Conservation (phyloP, 2,329 filamentous ascomycete genomes). For the Cladosporium sp. region DNA sequence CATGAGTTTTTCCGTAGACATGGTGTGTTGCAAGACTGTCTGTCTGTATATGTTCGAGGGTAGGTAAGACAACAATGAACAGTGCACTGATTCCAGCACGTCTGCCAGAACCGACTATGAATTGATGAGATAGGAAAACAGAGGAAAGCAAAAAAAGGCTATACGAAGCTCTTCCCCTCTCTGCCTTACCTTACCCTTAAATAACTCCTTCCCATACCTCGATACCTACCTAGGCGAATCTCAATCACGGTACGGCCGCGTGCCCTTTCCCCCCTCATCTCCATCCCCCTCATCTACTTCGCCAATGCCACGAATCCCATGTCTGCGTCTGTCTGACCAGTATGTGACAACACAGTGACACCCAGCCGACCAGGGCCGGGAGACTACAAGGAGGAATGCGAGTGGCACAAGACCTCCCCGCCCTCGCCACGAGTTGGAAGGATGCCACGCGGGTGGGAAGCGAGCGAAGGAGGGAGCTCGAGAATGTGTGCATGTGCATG, state of each 20-base stretch:
- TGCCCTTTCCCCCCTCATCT: neutral
- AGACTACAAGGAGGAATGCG: conserved; percentile 3
- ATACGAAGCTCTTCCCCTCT: too few relatives aligned
- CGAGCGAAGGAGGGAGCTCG: too few relatives aligned
- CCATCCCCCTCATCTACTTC: neutral
- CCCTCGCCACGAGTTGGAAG: neutral
- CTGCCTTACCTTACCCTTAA: too few relatives aligned
- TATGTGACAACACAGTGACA: neutral
- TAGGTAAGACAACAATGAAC: too few relatives aligned
- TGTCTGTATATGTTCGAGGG: too few relatives aligned
- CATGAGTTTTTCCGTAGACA: conserved; percentile 21
- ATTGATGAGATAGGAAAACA: too few relatives aligned
- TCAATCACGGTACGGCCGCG: neutral
- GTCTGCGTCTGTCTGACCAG: too few relatives aligned
- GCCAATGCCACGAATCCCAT: conserved; percentile 8
- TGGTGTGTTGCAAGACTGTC: neutral
- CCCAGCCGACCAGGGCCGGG: neutral
- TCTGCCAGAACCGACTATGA: too few relatives aligned
- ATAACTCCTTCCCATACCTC: too few relatives aligned
- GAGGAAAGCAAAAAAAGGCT: too few relatives aligned
- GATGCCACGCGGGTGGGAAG: neutral
- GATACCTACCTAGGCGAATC: too few relatives aligned
- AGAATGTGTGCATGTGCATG: neutral
- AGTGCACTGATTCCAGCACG: too few relatives aligned
- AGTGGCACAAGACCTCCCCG: neutral